Percentiles rank a stretch among this genome's conserved stretches.
Conservation (phyloP, 768 basidiomycete genomes). For the Lactifluus echinatus region DNA sequence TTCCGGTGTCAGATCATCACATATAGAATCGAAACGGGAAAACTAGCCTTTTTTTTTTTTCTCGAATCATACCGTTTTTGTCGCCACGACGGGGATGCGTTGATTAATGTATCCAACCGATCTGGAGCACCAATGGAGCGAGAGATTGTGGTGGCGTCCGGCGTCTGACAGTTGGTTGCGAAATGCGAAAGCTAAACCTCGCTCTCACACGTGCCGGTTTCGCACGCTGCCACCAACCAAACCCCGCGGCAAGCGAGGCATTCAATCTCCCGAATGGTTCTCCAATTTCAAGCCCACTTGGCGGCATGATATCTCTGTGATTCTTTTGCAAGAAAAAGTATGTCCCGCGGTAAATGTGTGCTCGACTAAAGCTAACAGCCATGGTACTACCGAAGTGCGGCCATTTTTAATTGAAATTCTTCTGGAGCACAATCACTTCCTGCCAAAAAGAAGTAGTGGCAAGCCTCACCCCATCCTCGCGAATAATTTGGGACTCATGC, state of each 20-base stretch:
- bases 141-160: background rate
- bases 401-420: too few species aligned
- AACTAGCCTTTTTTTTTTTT: background rate
- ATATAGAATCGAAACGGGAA: background rate
- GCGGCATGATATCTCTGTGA: background rate
- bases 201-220: background rate
- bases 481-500: background rate
- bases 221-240: background rate
- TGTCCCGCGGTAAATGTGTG: background rate
- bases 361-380: too few species aligned
- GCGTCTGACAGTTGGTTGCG: too few species aligned
- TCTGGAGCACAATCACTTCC: too few species aligned
- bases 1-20: background rate
- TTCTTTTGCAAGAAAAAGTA: background rate
- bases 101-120: conserved; percentile 1
- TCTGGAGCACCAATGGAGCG: background rate
- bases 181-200: too few species aligned
- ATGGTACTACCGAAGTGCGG: too few species aligned
- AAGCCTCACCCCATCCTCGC: background rate
- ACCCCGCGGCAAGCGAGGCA: background rate
- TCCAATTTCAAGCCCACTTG: background rate
- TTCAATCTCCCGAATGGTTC: background rate
- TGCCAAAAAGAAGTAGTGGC: conserved; percentile 1
- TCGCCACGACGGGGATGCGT: background rate
- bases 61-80: background rate